Evolutionary conservation across 495 filamentous ascomycete species (phyloP).

Genomic region (Daldinia grandis): DNA sequence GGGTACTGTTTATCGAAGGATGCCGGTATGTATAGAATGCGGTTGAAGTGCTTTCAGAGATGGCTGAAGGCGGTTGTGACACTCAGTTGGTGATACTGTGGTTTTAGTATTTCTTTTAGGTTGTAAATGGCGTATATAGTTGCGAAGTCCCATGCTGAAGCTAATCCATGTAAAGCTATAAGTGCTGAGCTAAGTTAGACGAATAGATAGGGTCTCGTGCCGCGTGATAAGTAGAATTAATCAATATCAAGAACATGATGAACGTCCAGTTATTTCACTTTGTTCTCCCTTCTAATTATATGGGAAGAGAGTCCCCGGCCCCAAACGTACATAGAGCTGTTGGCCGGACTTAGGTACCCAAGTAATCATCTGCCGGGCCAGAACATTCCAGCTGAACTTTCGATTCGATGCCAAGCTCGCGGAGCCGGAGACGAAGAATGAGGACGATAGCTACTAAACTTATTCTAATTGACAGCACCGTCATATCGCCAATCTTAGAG

Average conservation of each 20-base stretch:
- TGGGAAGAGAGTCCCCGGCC: too few relatives aligned
- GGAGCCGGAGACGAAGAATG: background rate
- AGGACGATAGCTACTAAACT: background rate
- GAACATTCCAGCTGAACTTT: slow-evolving; percentile 8
- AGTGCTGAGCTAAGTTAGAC: too few relatives aligned
- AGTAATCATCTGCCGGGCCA: slow-evolving; percentile 4
- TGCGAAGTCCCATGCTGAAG: background rate
- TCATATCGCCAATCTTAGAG: slow-evolving; percentile 18
- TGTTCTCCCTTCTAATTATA: too few relatives aligned
- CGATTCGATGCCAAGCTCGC: slow-evolving; percentile 11
- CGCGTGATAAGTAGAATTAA: background rate
- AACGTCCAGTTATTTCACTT: too few relatives aligned
- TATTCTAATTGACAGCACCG: slow-evolving; percentile 9
- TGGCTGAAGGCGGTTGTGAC: too few relatives aligned
- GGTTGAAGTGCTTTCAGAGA: too few relatives aligned
- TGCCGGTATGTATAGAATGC: too few relatives aligned
- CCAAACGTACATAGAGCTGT: background rate
- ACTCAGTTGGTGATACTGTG: too few relatives aligned
- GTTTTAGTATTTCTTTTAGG: too few relatives aligned
- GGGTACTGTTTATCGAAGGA: too few relatives aligned
- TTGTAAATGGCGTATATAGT: too few relatives aligned
- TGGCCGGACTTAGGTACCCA: background rate
- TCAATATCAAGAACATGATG: background rate
- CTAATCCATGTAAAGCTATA: background rate
- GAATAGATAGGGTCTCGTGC: background rate